Evolutionary conservation across 2,329 filamentous ascomycete genomes (phyloP).

Genomic region (Colletotrichum acutatum): DNA sequence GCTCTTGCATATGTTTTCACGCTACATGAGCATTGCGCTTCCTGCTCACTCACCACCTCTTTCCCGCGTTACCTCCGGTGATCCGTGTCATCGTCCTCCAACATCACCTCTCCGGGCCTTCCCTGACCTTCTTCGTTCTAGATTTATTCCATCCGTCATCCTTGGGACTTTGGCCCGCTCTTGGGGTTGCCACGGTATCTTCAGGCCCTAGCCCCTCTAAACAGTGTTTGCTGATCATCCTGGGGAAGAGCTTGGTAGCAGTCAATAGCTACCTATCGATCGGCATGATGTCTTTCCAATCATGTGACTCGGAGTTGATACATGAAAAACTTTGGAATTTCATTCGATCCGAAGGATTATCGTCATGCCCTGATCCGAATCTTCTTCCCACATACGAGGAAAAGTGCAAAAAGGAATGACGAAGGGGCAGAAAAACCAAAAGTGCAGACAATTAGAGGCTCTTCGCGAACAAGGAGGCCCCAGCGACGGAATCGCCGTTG

Average conservation of each 20-base stretch:
- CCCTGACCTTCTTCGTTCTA: neutral
- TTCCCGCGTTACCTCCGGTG: too few relatives aligned
- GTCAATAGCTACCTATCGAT: neutral
- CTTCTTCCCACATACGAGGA: neutral
- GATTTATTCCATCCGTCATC: neutral
- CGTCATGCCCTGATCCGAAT: neutral
- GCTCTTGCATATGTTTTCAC: too few relatives aligned
- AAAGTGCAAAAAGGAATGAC: neutral
- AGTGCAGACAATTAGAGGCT: neutral
- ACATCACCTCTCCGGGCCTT: too few relatives aligned
- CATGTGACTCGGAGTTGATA: neutral
- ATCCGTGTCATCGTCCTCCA: too few relatives aligned
- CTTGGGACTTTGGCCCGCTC: neutral
- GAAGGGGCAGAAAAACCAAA: neutral
- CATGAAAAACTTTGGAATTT: neutral
- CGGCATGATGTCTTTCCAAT: neutral
- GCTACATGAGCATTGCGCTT: too few relatives aligned
- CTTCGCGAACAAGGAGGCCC: slow-evolving; percentile 3
- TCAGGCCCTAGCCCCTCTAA: slow-evolving; percentile 16
- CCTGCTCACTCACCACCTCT: too few relatives aligned
- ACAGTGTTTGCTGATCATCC: slow-evolving; percentile 24
- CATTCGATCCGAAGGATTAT: neutral
- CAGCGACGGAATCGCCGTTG: slow-evolving; percentile 27
- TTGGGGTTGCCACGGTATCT: neutral
- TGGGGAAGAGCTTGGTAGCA: neutral